Percentiles rank a stretch among this genome's conserved stretches.
Conservation (phyloP, 148 eudicot species). For the Spergularia bocconei region DNA sequence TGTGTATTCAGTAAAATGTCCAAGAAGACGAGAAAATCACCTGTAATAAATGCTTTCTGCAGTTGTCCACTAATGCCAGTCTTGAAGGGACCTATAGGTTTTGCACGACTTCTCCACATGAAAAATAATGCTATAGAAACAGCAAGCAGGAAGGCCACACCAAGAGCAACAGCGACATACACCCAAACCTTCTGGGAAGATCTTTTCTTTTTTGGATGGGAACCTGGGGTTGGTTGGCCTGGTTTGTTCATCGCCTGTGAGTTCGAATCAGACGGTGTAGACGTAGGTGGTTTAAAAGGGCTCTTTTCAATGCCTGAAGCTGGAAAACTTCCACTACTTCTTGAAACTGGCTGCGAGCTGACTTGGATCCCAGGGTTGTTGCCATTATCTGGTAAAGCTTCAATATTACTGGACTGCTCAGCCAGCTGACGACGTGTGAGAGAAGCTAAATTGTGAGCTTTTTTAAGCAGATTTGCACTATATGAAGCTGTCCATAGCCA, state of each 20-base stretch:
- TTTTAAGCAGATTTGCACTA: conserved; percentile 27
- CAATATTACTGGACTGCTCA: conserved; percentile 70
- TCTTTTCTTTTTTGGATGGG: conserved; percentile 16
- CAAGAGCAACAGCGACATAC: conserved; percentile 44
- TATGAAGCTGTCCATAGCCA: conserved; percentile 36
- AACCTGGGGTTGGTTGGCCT: conserved; percentile 16
- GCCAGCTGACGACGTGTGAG: conserved; percentile 49
- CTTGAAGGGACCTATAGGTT: conserved; percentile 75
- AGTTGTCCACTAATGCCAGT: conserved; percentile 95
- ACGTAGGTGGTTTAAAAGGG: conserved; percentile 17
- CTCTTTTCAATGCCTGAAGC: conserved; percentile 44
- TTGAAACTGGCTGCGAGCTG: conserved; percentile 39
- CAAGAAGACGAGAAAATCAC: conserved; percentile 32
- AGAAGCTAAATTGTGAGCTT: conserved; percentile 26
- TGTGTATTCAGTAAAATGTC: not conserved
- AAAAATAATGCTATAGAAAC: conserved; percentile 32
- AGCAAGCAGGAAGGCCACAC: conserved; percentile 38
- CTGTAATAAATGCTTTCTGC: conserved; percentile 93
- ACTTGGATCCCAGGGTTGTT: conserved; percentile 25
- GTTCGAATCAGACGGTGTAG: conserved; percentile 29
- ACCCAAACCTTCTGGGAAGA: conserved; percentile 48
- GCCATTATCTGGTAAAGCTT: conserved; percentile 44
- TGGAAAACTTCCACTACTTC: conserved; percentile 87
- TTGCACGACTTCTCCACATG: conserved; percentile 53
- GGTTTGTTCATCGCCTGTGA: conserved; percentile 21